These are phyloP conservation scores for Atalantia buxifolia DNA, from an alignment of 345 rosid genomes.

Conservation along the genomic window DNA sequence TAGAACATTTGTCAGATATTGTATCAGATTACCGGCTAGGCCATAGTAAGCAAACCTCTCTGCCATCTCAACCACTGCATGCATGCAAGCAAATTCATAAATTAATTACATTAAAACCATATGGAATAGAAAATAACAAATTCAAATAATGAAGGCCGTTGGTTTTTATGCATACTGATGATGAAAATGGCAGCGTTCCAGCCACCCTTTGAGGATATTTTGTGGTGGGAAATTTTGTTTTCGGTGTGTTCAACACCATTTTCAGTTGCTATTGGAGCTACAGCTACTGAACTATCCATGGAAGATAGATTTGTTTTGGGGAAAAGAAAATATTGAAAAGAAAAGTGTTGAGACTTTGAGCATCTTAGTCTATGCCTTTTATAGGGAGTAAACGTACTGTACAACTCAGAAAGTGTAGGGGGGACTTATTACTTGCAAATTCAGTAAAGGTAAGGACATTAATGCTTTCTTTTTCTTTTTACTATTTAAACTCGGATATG, in stretches of 20 bases:
- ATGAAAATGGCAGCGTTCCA: constrained; percentile 90
- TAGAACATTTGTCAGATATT: constrained; percentile 63
- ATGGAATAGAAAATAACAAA: neutral
- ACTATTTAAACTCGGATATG: no score
- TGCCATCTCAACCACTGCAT: constrained; percentile 74
- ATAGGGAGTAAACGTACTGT: neutral
- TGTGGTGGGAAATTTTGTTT: neutral
- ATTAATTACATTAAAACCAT: neutral
- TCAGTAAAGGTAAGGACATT: no score
- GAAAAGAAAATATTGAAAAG: neutral
- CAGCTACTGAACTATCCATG: constrained; percentile 28
- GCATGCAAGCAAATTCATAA: neutral
- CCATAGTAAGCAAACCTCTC: constrained; percentile 86
- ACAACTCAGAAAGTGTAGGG: neutral
- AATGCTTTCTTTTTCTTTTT: no score
- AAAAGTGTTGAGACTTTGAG: neutral
- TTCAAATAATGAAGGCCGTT: neutral
- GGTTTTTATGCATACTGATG: constrained; percentile 49
- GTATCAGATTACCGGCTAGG: constrained; percentile 68
- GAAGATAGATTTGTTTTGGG: neutral
- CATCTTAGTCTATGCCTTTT: neutral
- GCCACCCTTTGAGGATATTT: constrained; percentile 44
- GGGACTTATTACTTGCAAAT: no score
- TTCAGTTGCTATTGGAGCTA: constrained; percentile 14
- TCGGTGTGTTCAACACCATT: neutral